These are phyloP conservation scores for Penicillium cataractarum DNA, from an alignment of 495 filamentous ascomycete species.

Conservation along the genomic window DNA sequence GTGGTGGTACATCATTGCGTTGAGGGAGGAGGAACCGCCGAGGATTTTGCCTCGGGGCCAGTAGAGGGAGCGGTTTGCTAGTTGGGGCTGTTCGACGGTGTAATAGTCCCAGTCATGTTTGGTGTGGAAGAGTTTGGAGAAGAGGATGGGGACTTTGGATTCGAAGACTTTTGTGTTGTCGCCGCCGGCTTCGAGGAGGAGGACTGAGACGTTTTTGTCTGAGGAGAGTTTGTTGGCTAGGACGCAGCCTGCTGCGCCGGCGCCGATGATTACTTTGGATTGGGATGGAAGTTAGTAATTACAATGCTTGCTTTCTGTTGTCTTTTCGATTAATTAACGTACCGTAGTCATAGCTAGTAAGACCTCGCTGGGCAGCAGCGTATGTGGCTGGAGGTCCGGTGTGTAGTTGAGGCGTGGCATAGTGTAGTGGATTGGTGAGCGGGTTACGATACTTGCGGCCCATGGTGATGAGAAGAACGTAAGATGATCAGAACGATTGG, in stretches of 20 bases:
- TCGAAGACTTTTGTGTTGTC: conserved; percentile 38
- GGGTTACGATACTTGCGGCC: neutral
- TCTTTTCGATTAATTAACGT: neutral
- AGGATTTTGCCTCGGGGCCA: conserved; percentile 29
- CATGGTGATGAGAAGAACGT: neutral
- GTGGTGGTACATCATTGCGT: conserved; percentile 33
- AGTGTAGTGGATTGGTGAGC: conserved; percentile 19
- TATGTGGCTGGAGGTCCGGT: conserved; percentile 20
- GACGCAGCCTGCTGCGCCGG: conserved; percentile 53
- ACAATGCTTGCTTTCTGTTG: too few relatives aligned
- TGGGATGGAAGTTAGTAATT: neutral
- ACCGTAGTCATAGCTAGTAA: conserved; percentile 29
- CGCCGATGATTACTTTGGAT: conserved; percentile 27
- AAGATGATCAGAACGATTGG: neutral
- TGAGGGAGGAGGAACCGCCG: conserved; percentile 26
- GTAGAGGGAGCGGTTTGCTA: conserved; percentile 22
- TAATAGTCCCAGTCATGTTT: conserved; percentile 32
- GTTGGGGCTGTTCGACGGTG: conserved; percentile 24
- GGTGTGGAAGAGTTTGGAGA: conserved; percentile 25
- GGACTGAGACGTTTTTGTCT: conserved; percentile 46
- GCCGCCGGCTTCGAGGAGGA: conserved; percentile 51
- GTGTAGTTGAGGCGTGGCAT: conserved; percentile 23
- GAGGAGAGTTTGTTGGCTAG: conserved; percentile 54
- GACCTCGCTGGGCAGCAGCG: conserved; percentile 15
- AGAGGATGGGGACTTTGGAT: conserved; percentile 25